These are phyloP conservation scores for Cubamyces sp. DNA, from an alignment of 768 basidiomycete genomes.

Conservation along the genomic window DNA sequence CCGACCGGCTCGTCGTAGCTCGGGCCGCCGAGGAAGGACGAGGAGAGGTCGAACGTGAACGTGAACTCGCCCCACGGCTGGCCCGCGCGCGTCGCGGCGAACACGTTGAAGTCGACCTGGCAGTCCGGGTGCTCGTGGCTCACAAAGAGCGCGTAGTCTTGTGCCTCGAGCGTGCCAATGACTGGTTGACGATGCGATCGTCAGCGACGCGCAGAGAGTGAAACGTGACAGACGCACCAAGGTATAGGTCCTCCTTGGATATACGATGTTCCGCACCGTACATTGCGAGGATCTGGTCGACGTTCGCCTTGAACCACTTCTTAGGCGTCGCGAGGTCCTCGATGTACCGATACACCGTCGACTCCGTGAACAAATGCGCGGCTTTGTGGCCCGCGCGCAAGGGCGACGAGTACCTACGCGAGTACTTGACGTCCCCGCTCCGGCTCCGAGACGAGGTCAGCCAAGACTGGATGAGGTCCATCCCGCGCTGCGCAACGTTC, in stretches of 20 bases:
- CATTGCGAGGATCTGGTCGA: conserved; percentile 60
- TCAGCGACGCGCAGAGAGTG: not conserved
- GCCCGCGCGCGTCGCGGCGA: conserved; percentile 49
- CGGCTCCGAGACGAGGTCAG: conserved; percentile 40
- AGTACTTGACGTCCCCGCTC: conserved; percentile 36
- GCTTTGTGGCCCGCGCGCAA: conserved; percentile 66
- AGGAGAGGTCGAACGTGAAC: conserved; percentile 47
- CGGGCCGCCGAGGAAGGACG: conserved; percentile 49
- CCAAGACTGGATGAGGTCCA: conserved; percentile 56
- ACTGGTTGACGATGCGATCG: conserved; percentile 38
- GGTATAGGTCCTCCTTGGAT: conserved; percentile 40
- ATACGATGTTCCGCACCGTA: conserved; percentile 48
- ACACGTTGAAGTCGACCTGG: conserved; percentile 72
- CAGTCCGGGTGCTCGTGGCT: conserved; percentile 70
- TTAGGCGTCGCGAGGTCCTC: conserved; percentile 64
- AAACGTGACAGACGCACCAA: conserved; percentile 32
- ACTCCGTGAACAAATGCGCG: conserved; percentile 71
- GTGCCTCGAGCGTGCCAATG: conserved; percentile 70
- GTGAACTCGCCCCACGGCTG: conserved; percentile 79
- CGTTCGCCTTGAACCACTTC: conserved; percentile 74
- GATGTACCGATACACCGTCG: conserved; percentile 70
- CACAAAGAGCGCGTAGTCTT: conserved; percentile 76
- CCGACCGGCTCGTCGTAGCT: conserved; percentile 44
- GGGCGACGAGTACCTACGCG: conserved; percentile 62
- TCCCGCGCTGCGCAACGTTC: conserved; percentile 57